Evolutionary conservation across 148 eudicot species (phyloP).

Genomic region (Arctostaphylos glauca): DNA sequence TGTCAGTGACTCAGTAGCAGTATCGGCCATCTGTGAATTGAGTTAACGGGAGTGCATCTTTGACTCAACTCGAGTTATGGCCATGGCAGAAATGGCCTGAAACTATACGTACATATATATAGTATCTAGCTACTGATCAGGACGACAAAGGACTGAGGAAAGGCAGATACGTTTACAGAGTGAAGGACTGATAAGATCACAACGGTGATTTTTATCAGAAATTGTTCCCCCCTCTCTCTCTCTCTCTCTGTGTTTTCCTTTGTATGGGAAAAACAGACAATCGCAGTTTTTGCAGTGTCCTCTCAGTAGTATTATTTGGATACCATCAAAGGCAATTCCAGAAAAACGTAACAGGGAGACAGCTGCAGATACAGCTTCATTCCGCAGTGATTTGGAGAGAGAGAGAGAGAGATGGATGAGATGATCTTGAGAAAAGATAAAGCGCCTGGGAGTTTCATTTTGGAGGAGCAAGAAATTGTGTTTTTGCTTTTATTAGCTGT

Average conservation of each 20-base stretch:
- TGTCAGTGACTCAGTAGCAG: too few species aligned
- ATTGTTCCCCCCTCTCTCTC: neutral
- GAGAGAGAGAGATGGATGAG: neutral
- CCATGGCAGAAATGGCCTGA: neutral
- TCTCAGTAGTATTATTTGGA: neutral
- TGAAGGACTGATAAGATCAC: slow-evolving; percentile 4
- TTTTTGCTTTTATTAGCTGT: too few species aligned
- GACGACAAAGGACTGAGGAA: slow-evolving; percentile 8
- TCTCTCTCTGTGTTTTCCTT: neutral
- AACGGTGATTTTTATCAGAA: neutral
- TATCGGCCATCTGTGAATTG: too few species aligned
- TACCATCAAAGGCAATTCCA: neutral
- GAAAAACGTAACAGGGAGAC: neutral
- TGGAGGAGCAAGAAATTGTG: neutral
- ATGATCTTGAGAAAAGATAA: neutral
- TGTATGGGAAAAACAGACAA: neutral
- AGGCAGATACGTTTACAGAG: neutral
- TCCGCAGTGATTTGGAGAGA: slow-evolving; percentile 1
- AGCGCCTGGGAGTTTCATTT: neutral
- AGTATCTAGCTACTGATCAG: too few species aligned
- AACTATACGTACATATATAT: too few species aligned
- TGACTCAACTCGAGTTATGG: neutral
- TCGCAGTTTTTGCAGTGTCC: neutral
- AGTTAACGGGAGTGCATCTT: neutral
- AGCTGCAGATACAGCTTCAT: neutral